A percentile compares a stretch with the other conserved stretches of the same genome.
Evolutionary conservation across 495 filamentous ascomycete species (phyloP).

Genomic region (Daldinia bambusicola): DNA sequence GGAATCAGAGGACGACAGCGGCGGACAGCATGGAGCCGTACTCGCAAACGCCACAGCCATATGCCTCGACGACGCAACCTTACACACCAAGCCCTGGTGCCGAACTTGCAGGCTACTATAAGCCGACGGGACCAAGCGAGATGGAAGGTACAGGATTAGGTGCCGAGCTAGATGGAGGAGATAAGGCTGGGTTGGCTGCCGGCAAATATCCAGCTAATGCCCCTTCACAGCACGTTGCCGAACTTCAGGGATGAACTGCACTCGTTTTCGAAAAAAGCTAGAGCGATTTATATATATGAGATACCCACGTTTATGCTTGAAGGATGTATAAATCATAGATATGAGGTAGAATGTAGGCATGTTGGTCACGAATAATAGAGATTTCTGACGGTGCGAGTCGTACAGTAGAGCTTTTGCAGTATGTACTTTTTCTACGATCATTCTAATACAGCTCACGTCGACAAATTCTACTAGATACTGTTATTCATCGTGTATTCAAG

Average conservation of each 20-base stretch:
- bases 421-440: too few species aligned
- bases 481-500: too few species aligned
- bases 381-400: background rate
- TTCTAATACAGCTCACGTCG: too few species aligned
- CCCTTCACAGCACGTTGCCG: background rate
- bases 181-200: background rate
- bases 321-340: background rate
- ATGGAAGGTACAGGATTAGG: background rate
- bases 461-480: too few species aligned
- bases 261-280: background rate
- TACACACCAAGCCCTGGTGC: background rate
- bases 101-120: background rate
- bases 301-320: background rate
- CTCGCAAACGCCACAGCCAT: background rate
- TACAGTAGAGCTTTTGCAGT: background rate
- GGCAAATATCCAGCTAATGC: background rate
- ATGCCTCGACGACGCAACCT: background rate
- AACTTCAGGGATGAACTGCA: background rate
- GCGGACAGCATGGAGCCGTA: constrained; percentile 1
- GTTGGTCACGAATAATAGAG: background rate
- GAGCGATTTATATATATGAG: background rate
- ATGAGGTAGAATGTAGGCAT: background rate
- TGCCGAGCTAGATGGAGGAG: constrained; percentile 1
- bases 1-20: background rate
- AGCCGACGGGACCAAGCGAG: background rate